A percentile compares a stretch with the other conserved stretches of the same genome.
phyloP scores from a whole-genome alignment of 2,329 filamentous ascomycete species.

The Fusarium nodosum region DNA sequence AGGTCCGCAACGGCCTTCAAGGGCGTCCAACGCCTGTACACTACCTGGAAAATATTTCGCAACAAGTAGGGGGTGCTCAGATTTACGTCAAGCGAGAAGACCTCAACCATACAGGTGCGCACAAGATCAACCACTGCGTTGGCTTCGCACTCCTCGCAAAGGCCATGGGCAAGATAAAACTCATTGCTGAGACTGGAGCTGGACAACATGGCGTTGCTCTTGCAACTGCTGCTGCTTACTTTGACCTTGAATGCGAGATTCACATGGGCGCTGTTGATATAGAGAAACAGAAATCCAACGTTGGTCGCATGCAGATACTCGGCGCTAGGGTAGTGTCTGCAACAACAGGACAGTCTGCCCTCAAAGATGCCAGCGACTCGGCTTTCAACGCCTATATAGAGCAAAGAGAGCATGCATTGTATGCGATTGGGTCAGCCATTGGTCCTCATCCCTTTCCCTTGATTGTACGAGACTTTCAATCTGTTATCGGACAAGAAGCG shows the following conservation, averaged over 20 bases:
- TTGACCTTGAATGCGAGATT: conserved; percentile 13
- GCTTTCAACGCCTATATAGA: conserved; percentile 14
- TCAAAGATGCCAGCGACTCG: conserved; percentile 21
- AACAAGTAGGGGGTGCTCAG: conserved; percentile 4
- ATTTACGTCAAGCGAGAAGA: conserved; percentile 18
- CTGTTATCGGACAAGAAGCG: conserved; percentile 12
- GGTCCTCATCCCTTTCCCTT: conserved; percentile 18
- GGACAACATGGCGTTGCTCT: conserved; percentile 25
- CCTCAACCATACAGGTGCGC: conserved; percentile 11
- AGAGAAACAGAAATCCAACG: conserved; percentile 17
- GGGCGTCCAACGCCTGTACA: conserved; percentile 19
- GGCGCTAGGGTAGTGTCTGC: background rate
- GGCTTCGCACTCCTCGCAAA: conserved; percentile 24
- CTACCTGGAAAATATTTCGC: background rate
- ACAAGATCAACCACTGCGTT: conserved; percentile 25
- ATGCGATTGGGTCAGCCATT: conserved; percentile 16
- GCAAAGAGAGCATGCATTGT: conserved; percentile 1
- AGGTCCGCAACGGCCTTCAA: conserved; percentile 5
- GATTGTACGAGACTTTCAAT: conserved; percentile 25
- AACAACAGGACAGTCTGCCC: conserved; percentile 12
- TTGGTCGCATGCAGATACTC: conserved; percentile 16
- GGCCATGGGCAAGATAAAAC: conserved; percentile 14
- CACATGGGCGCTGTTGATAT: conserved; percentile 21
- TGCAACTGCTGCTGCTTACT: conserved; percentile 14
- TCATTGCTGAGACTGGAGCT: conserved; percentile 19